These are phyloP conservation scores for Fusarium irregulare DNA, from an alignment of 2,329 filamentous ascomycete species.

Conservation along the genomic window DNA sequence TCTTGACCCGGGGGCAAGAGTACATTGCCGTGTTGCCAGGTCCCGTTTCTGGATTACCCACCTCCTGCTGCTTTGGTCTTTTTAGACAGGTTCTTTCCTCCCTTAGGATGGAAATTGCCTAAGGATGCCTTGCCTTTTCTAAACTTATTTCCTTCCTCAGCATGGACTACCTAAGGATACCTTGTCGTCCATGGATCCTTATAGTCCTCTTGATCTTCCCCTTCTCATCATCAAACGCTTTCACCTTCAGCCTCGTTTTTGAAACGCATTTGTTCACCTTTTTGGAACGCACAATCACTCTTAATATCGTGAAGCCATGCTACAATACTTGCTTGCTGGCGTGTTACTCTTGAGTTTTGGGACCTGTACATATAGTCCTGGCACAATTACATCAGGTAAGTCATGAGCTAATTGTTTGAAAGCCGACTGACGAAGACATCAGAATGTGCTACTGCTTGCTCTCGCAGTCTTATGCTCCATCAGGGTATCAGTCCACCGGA, in stretches of 20 bases:
- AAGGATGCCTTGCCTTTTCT: too few relatives aligned
- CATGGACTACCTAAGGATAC: not conserved
- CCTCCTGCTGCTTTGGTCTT: not conserved
- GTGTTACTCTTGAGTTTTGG: conserved; percentile 31
- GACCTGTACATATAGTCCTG: not conserved
- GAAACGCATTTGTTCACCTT: conserved; percentile 46
- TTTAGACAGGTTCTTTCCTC: too few relatives aligned
- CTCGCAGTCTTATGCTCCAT: conserved; percentile 18
- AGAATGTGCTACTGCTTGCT: conserved; percentile 39
- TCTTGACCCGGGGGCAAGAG: too few relatives aligned
- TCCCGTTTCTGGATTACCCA: too few relatives aligned
- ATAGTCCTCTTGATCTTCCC: not conserved
- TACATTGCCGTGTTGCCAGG: too few relatives aligned
- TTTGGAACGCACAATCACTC: conserved; percentile 43
- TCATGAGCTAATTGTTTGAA: too few relatives aligned
- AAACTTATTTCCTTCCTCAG: not conserved
- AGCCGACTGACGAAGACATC: conserved; percentile 1
- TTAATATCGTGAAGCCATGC: conserved; percentile 39
- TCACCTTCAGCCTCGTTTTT: conserved; percentile 41
- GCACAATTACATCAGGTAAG: conserved; percentile 24
- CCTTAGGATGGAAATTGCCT: too few relatives aligned
- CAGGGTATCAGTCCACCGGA: not conserved
- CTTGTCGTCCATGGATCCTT: not conserved
- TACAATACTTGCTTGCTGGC: conserved; percentile 10
- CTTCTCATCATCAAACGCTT: conserved; percentile 31